A percentile compares a stretch with the other conserved stretches of the same genome.
These are phyloP conservation scores for Nicotiana undulata DNA, from an alignment of 257 asterid genomes.

Conservation along the genomic window DNA sequence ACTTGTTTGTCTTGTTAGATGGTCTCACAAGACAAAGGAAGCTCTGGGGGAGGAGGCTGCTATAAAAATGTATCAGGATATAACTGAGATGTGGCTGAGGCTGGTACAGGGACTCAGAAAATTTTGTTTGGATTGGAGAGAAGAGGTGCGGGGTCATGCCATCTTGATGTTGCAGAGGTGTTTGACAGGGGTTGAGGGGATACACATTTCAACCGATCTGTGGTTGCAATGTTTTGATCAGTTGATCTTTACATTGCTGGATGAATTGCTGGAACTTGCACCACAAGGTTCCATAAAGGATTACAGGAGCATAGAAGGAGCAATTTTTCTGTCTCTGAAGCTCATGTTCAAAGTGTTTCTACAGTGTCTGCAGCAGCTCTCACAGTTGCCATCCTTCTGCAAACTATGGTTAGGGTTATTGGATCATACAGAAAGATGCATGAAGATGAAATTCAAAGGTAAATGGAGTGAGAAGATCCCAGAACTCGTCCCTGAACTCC, in stretches of 20 bases:
- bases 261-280: conserved; percentile 56
- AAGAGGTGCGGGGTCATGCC: conserved; percentile 80
- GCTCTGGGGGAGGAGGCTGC: conserved; percentile 58
- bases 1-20: conserved; percentile 54
- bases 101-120: conserved; percentile 73
- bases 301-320: conserved; percentile 66
- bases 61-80: conserved; percentile 64
- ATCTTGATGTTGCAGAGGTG: conserved; percentile 61
- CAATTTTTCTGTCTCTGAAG: conserved; percentile 57
- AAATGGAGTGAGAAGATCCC: conserved; percentile 71
- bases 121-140: conserved; percentile 72
- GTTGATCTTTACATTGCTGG: conserved; percentile 65
- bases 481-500: conserved; percentile 83
- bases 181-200: conserved; percentile 60
- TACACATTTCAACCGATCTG: conserved; percentile 45
- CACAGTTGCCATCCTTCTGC: conserved; percentile 48
- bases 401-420: conserved; percentile 63
- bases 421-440: conserved; percentile 43
- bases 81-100: conserved; percentile 95
- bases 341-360: conserved; percentile 59
- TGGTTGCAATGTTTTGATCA: conserved; percentile 74
- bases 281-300: conserved; percentile 62
- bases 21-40: conserved; percentile 69
- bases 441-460: conserved; percentile 66
- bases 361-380: conserved; percentile 50